A percentile compares a stretch with the other conserved stretches of the same genome.
Conservation (phyloP, 257 asterid species). For the Nicotiana knightiana region DNA sequence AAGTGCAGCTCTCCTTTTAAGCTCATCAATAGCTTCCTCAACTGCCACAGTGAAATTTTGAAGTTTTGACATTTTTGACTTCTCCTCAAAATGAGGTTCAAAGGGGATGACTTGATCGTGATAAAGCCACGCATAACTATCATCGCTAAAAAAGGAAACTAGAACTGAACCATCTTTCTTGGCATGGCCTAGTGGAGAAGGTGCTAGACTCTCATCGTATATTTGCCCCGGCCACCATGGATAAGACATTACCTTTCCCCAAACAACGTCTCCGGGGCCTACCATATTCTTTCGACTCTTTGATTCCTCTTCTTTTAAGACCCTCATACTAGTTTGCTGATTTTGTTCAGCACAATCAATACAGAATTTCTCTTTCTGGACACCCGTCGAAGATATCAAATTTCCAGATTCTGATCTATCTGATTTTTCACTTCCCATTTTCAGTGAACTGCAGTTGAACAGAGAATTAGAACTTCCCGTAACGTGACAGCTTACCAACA, state of each 20-base stretch:
- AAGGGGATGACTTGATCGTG: constrained; percentile 13
- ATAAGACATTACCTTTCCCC: constrained; percentile 20
- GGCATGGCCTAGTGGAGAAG: not conserved
- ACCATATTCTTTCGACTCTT: not conserved
- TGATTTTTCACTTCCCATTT: not conserved
- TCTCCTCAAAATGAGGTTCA: constrained; percentile 10
- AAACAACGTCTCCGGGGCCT: constrained; percentile 18
- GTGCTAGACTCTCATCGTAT: constrained; percentile 10
- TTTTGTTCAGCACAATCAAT: not conserved
- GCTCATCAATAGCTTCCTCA: constrained; percentile 12
- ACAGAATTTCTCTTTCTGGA: not conserved
- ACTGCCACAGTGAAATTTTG: constrained; percentile 4
- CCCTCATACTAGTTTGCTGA: not conserved
- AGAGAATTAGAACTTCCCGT: not conserved
- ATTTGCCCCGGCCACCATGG: constrained; percentile 29
- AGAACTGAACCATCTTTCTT: constrained; percentile 18
- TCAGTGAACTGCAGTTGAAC: not conserved
- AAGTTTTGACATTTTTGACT: not conserved
- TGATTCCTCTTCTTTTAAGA: not conserved
- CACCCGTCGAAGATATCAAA: not conserved
- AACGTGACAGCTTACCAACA: not conserved
- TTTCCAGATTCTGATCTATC: not conserved
- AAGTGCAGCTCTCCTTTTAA: constrained; percentile 16
- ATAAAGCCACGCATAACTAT: constrained; percentile 19
- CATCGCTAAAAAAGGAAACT: constrained; percentile 23